Conservation (phyloP, 169 alveolate species). For the Eimeria tenella region DNA sequence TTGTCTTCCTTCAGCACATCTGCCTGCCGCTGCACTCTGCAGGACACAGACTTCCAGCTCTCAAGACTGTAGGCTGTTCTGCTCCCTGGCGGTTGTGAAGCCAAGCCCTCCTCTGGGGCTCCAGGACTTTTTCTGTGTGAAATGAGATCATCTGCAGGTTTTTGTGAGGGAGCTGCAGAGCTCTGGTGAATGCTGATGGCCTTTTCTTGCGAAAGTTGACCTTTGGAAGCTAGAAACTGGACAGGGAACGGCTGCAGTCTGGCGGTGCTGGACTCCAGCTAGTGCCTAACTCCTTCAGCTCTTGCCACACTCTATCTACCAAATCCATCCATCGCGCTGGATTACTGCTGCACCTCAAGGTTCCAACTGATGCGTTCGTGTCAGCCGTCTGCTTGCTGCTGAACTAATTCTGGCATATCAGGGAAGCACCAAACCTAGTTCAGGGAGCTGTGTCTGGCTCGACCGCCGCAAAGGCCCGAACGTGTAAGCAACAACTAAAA, state of each 20-base stretch:
- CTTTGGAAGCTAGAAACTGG: slow-evolving; percentile 47
- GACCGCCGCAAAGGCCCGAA: too few species aligned
- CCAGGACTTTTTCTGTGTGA: too few species aligned
- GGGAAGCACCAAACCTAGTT: too few species aligned
- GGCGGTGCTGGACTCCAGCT: not conserved
- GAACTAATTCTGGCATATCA: too few species aligned
- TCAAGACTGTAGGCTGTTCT: not conserved
- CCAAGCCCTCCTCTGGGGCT: not conserved
- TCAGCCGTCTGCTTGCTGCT: too few species aligned
- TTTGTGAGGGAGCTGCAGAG: not conserved
- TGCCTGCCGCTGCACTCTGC: slow-evolving; percentile 49
- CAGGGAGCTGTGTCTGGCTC: too few species aligned
- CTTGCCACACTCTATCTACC: slow-evolving; percentile 37
- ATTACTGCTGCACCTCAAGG: not conserved
- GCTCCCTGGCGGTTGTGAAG: not conserved
- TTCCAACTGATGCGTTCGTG: too few species aligned
- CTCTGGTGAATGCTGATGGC: not conserved
- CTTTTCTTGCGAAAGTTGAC: not conserved
- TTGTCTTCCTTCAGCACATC: slow-evolving; percentile 12
- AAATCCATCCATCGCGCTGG: slow-evolving; percentile 1
- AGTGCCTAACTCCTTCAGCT: not conserved
- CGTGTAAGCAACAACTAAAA: too few species aligned
- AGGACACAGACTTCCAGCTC: slow-evolving; percentile 34
- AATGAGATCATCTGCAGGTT: not conserved
- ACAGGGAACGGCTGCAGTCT: not conserved